A percentile compares a stretch with the other conserved stretches of the same genome.
Evolutionary conservation across 1,284 basidiomycete genomes (phyloP).

Genomic region (Macrocybe sp.): DNA sequence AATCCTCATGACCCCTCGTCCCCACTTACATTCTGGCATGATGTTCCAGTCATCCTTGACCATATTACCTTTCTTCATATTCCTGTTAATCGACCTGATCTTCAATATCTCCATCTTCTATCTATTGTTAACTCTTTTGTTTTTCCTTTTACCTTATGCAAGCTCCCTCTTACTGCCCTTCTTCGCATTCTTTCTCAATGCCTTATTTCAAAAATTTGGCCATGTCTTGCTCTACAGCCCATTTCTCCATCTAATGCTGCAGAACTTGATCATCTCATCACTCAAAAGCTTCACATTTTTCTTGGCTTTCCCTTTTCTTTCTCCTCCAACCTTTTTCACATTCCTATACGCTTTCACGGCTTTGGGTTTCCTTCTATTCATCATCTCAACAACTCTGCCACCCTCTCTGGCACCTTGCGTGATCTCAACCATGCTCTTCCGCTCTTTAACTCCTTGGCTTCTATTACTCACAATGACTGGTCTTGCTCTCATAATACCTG

Average conservation of each 20-base stretch:
- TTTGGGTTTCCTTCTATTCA: constrained; percentile 23
- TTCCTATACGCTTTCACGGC: constrained; percentile 15
- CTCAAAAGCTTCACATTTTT: constrained; percentile 14
- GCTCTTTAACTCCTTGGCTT: background rate
- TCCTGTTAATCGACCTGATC: constrained; percentile 16
- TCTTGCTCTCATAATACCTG: background rate
- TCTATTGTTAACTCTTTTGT: constrained; percentile 19
- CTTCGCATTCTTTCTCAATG: constrained; percentile 22
- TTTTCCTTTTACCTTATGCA: constrained; percentile 12
- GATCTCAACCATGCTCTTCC: background rate
- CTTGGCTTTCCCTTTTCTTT: constrained; percentile 19
- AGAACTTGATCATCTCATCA: constrained; percentile 14
- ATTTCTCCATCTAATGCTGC: constrained; percentile 19
- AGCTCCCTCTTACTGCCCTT: constrained; percentile 20
- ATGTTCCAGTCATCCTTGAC: constrained; percentile 5
- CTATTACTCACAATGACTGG: background rate
- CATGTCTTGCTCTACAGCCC: constrained; percentile 23
- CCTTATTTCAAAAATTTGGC: constrained; percentile 17
- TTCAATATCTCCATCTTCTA: constrained; percentile 12
- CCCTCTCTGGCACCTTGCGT: constrained; percentile 16
- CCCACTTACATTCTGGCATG: constrained; percentile 1
- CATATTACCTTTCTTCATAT: constrained; percentile 18
- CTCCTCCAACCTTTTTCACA: constrained; percentile 11
- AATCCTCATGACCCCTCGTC: constrained; percentile 8
- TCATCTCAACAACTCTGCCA: constrained; percentile 20